These are phyloP conservation scores for Xylaria grammica DNA, from an alignment of 495 filamentous ascomycete genomes.

Conservation along the genomic window DNA sequence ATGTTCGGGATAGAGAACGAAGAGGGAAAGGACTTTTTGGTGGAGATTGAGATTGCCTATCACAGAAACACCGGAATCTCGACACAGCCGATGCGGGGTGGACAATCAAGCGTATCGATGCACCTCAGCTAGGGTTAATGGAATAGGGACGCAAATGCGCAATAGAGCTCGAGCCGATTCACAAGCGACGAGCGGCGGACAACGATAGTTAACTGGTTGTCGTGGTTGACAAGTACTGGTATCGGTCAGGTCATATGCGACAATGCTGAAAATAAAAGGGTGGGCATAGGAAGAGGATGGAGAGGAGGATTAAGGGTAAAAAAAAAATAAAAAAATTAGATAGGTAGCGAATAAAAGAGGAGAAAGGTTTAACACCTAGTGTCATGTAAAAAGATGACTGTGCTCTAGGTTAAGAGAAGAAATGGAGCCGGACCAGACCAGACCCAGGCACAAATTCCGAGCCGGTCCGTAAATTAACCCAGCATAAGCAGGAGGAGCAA, in stretches of 20 bases:
- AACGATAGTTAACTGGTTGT: slow-evolving; percentile 11
- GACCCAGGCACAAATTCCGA: slow-evolving; percentile 24
- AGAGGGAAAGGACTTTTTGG: slow-evolving; percentile 25
- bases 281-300: slow-evolving; percentile 27
- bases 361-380: slow-evolving; percentile 19
- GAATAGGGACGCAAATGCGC: slow-evolving; percentile 17
- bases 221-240: slow-evolving; percentile 3
- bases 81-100: slow-evolving; percentile 34
- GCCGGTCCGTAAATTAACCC: slow-evolving; percentile 24
- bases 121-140: slow-evolving; percentile 9
- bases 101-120: slow-evolving; percentile 28
- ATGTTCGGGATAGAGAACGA: slow-evolving; percentile 18
- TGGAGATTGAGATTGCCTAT: slow-evolving; percentile 28
- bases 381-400: slow-evolving; percentile 24
- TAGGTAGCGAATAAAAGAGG: slow-evolving; percentile 23
- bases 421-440: slow-evolving; percentile 22
- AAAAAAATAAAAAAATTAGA: slow-evolving; percentile 14
- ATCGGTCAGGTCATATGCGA: slow-evolving; percentile 22
- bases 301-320: slow-evolving; percentile 14
- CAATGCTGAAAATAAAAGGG: slow-evolving; percentile 17
- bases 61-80: slow-evolving; percentile 27
- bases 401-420: slow-evolving; percentile 18
- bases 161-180: slow-evolving; percentile 8
- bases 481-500: slow-evolving; percentile 20
- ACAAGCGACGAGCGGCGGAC: slow-evolving; percentile 10